Evolutionary conservation across 768 basidiomycete genomes (phyloP).

Genomic region (Melanogaster broomeanus): DNA sequence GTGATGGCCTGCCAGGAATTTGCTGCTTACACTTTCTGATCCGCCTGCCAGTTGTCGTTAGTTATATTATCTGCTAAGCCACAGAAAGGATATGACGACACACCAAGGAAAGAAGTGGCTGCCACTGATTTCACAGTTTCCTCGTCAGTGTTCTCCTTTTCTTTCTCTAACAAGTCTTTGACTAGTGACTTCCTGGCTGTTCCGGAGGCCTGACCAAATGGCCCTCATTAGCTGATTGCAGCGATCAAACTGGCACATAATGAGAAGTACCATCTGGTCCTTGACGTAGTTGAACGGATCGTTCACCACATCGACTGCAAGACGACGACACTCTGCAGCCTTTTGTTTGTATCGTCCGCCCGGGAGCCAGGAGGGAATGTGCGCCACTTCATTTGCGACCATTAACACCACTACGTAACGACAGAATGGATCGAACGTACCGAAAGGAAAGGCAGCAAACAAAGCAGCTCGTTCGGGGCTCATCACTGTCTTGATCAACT

Average conservation of each 20-base stretch:
- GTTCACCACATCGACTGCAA: constrained; percentile 23
- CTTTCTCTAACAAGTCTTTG: not conserved
- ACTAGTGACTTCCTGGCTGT: constrained; percentile 17
- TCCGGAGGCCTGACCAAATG: constrained; percentile 14
- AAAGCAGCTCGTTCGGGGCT: constrained; percentile 25
- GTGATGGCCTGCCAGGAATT: not conserved
- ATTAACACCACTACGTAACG: not conserved
- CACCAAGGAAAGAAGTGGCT: constrained; percentile 4
- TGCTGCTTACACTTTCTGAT: constrained; percentile 23
- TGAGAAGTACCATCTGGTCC: constrained; percentile 20
- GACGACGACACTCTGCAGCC: constrained; percentile 16
- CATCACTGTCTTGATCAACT: constrained; percentile 13
- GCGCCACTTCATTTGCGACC: constrained; percentile 7
- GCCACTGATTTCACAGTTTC: constrained; percentile 6
- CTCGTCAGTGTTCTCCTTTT: not conserved
- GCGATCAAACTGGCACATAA: not conserved
- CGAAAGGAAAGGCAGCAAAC: constrained; percentile 23
- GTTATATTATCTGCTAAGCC: not conserved
- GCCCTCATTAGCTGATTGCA: not conserved
- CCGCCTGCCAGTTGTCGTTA: constrained; percentile 19
- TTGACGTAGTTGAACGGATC: constrained; percentile 23
- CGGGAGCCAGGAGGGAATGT: constrained; percentile 36
- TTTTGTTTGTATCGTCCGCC: constrained; percentile 28
- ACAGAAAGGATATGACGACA: not conserved
- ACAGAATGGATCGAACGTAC: constrained; percentile 12